These are phyloP conservation scores for Trichoderma erinaceum DNA, from an alignment of 495 filamentous ascomycete genomes.

Conservation along the genomic window DNA sequence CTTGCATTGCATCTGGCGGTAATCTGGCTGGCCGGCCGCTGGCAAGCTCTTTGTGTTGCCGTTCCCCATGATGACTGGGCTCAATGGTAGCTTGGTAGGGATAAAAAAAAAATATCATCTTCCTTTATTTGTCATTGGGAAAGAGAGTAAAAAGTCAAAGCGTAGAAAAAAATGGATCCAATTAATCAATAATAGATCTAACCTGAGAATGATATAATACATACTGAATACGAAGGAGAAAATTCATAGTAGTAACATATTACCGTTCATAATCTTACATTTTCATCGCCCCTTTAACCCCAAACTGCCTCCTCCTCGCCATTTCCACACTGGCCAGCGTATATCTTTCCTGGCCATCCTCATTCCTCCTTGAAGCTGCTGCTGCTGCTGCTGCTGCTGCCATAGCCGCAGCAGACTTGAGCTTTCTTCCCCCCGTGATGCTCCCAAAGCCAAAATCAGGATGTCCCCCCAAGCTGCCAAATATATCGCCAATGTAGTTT, in stretches of 20 bases:
- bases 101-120: background rate
- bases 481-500: slow-evolving; percentile 72
- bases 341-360: background rate
- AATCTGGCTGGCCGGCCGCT: slow-evolving; percentile 32
- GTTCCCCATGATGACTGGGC: slow-evolving; percentile 1
- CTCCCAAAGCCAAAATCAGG: slow-evolving; percentile 61
- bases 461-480: slow-evolving; percentile 57
- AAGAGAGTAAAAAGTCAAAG: background rate
- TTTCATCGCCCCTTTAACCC: slow-evolving; percentile 1
- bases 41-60: slow-evolving; percentile 32
- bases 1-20: slow-evolving; percentile 34
- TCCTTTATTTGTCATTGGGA: background rate
- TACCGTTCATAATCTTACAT: background rate
- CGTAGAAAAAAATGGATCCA: too few relatives aligned
- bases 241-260: background rate
- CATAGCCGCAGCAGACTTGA: background rate
- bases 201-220: too few relatives aligned
- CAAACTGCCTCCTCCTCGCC: background rate
- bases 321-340: background rate
- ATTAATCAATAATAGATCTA: too few relatives aligned
- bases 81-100: background rate
- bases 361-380: background rate
- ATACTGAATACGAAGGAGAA: background rate
- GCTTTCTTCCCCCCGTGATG: slow-evolving; percentile 21
- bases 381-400: too few relatives aligned